Percentiles rank a stretch among this genome's conserved stretches.
These are phyloP conservation scores for Mortierella antarctica DNA, from an alignment of 192 early-diverging fungal genomes.

Conservation along the genomic window DNA sequence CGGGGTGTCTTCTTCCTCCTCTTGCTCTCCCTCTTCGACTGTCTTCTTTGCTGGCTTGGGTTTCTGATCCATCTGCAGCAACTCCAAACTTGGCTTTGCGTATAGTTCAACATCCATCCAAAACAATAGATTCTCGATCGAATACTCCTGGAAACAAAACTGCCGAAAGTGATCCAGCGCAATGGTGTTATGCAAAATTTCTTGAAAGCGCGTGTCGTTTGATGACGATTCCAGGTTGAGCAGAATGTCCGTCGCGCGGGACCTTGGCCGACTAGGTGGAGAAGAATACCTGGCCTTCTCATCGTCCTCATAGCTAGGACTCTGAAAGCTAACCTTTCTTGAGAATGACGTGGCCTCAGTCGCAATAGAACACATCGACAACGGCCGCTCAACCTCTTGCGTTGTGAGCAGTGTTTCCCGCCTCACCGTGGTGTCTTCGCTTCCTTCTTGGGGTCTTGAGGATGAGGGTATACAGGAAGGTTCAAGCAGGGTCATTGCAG, in stretches of 20 bases:
- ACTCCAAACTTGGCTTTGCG: conserved; percentile 30
- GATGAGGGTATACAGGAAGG: conserved; percentile 19
- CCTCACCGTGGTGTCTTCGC: no score
- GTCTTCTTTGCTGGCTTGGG: background rate
- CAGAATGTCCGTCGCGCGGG: conserved; percentile 25
- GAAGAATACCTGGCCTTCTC: background rate
- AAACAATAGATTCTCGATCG: conserved; percentile 84
- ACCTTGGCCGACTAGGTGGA: background rate
- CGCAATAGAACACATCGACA: conserved; percentile 2
- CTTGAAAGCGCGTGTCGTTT: conserved; percentile 53
- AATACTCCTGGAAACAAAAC: conserved; percentile 78
- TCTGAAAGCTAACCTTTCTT: background rate
- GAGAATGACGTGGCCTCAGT: conserved; percentile 4
- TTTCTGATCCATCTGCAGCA: conserved; percentile 1
- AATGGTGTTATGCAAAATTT: conserved; percentile 56
- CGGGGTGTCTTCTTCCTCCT: background rate
- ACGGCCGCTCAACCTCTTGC: background rate
- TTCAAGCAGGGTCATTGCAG: background rate
- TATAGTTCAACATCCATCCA: conserved; percentile 89
- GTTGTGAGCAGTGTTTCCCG: background rate
- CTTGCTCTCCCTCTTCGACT: conserved; percentile 4
- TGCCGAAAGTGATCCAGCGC: conserved; percentile 59
- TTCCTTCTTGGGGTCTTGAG: conserved; percentile 3
- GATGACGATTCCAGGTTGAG: conserved; percentile 41
- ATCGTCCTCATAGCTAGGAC: background rate